These are phyloP conservation scores for Magnaporthiopsis incrustans DNA, from an alignment of 2,329 filamentous ascomycete genomes.

Conservation along the genomic window DNA sequence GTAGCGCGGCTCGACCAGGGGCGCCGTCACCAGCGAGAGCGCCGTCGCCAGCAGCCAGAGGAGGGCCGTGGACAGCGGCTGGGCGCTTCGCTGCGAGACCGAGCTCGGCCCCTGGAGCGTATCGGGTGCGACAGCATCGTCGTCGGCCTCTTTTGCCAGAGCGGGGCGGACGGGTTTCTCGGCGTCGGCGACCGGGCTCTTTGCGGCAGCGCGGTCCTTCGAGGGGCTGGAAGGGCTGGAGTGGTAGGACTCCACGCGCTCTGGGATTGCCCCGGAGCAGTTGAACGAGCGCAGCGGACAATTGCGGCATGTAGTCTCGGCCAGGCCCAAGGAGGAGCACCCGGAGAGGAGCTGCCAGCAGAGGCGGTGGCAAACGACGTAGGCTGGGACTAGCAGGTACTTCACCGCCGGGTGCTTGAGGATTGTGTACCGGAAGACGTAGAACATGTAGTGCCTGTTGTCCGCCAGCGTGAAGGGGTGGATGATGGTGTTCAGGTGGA, in stretches of 20 bases:
- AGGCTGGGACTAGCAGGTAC: constrained; percentile 61
- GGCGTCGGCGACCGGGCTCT: background rate
- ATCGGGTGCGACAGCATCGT: background rate
- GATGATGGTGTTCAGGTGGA: constrained; percentile 83
- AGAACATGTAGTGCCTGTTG: constrained; percentile 96
- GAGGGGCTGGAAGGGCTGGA: background rate
- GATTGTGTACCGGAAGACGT: constrained; percentile 81
- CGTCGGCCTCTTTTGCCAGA: background rate
- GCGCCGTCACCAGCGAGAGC: constrained; percentile 76
- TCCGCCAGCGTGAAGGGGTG: constrained; percentile 95
- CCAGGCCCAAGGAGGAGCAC: background rate
- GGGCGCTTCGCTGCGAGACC: background rate
- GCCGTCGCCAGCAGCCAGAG: constrained; percentile 60
- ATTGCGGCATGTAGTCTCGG: background rate
- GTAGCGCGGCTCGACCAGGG: constrained; percentile 90
- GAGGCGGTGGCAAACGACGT: constrained; percentile 62
- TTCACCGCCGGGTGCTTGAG: constrained; percentile 54
- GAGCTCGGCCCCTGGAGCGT: background rate
- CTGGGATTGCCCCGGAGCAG: background rate
- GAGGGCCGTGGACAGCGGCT: constrained; percentile 37
- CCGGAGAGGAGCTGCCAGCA: constrained; percentile 56
- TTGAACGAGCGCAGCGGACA: background rate
- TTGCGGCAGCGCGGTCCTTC: background rate
- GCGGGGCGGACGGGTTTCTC: background rate
- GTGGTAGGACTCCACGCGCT: background rate